These are phyloP conservation scores for Pseudogymnoascus sp. DNA, from an alignment of 2,329 filamentous ascomycete species.

Conservation along the genomic window DNA sequence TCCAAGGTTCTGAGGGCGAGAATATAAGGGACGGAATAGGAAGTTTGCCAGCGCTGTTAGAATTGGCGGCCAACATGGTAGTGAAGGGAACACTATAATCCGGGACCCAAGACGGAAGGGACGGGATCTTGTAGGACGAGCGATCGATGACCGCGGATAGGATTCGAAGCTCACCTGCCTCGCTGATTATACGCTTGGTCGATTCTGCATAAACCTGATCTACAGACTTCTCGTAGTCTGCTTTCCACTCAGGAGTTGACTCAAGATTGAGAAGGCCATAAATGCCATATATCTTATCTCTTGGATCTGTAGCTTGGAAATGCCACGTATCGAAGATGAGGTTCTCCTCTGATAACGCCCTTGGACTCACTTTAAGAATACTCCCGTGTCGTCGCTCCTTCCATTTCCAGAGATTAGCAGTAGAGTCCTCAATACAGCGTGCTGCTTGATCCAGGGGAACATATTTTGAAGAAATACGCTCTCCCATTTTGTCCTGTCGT, in stretches of 20 bases:
- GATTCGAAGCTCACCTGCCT: not conserved
- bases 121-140: not conserved
- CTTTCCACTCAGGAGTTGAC: not conserved
- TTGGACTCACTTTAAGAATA: not conserved
- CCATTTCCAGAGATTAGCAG: not conserved
- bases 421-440: not conserved
- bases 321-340: constrained; percentile 1
- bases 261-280: constrained; percentile 3
- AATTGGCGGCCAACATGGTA: not conserved
- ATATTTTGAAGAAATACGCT: not conserved
- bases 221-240: not conserved
- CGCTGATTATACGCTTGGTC: not conserved
- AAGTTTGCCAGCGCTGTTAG: not conserved
- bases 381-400: not conserved
- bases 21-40: not conserved
- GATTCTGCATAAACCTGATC: not conserved
- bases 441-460: constrained; percentile 17
- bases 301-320: constrained; percentile 10
- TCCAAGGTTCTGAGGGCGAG: not conserved
- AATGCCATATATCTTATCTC: constrained; percentile 11
- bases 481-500: not conserved
- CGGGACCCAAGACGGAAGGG: constrained; percentile 7
- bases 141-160: not conserved
- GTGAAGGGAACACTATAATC: constrained; percentile 6
- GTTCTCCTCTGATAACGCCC: not conserved